Evolutionary conservation across 2,329 filamentous ascomycete genomes (phyloP), one percentile per base, ranked within the genome.

Genomic region (Dendryphion nanum): DNA sequence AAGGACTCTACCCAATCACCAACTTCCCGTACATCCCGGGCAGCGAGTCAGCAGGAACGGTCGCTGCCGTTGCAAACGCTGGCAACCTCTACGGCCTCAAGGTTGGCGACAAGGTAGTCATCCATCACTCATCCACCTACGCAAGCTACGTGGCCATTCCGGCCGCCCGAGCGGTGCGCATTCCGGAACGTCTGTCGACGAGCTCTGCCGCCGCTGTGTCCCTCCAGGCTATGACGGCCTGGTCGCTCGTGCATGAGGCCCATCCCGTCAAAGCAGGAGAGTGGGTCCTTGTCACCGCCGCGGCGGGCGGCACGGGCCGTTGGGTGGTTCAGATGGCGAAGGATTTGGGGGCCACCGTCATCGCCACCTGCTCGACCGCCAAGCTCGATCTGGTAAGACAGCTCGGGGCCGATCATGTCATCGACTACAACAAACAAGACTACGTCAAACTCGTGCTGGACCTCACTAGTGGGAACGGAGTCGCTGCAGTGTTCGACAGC

Each of bases 241-340:
- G 93, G 51, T 86, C 87, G 0, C 74, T 95, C 18, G 78, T 89
- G 42, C 79, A 83, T 39, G 89, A 95, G 62, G 79, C 85, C 4
- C 74, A 85, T 48, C 57, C 73, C 1, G 86, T 91, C 5, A 73
- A 88, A 61, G 75, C 79, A 48, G 86, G 83, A 1, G 87, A 94
- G 51, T 93, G 85, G 82, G 76, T 89, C 0, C 78, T 95, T 2
- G 81, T 95, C 13, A 88, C 93, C 53, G 89, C 89, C 0, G 89
- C 89, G 0, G 89, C 89, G 0, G 89, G 89, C 13, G 89, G 89
- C 13, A 86, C 89, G 2, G 64, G 64, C 1, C 70, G 83, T 29
- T 78, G 86, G 67, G 75, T 95, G 18, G 81, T 81, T 28, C 88
- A 94, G 73, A 69, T 95, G 50, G 70, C 95, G 28, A 78, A 77